Percentiles rank a stretch among this genome's conserved stretches.
Evolutionary conservation across 345 rosid species (phyloP).

Genomic region (Populus tremula): DNA sequence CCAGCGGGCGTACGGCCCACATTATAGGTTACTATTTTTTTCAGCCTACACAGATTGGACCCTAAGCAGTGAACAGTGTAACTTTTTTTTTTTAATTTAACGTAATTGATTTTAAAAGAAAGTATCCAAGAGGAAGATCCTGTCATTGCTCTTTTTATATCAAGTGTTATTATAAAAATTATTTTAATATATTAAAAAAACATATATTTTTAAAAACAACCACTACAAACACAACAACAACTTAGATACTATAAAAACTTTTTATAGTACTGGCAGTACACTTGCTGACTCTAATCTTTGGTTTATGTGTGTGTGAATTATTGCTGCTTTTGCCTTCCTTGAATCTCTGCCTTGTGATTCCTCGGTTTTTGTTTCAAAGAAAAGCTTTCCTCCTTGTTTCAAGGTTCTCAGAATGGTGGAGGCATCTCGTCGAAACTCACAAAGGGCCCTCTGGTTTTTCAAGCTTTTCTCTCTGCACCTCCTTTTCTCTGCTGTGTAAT

Average conservation of each 20-base stretch:
- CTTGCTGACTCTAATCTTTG: background rate
- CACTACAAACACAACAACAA: no score
- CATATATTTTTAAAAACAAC: no score
- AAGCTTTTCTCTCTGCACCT: background rate
- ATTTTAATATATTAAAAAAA: no score
- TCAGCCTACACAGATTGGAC: background rate
- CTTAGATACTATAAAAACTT: background rate
- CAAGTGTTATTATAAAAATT: no score
- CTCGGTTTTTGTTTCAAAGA: constrained; percentile 20
- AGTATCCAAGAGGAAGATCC: background rate
- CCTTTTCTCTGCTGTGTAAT: background rate
- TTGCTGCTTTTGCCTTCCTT: background rate
- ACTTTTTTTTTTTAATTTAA: background rate
- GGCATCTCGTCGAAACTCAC: background rate
- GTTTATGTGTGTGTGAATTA: constrained; percentile 21
- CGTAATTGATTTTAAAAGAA: background rate
- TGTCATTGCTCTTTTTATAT: background rate
- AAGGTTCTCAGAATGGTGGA: background rate
- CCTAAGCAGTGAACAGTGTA: background rate
- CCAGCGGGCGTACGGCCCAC: background rate
- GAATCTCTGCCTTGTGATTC: background rate
- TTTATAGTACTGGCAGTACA: background rate
- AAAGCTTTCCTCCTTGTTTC: constrained; percentile 14
- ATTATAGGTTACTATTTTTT: background rate
- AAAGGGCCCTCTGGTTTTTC: background rate